Percentiles rank a stretch among this genome's conserved stretches.
These are phyloP conservation scores for Forsythia suspensa DNA, from an alignment of 257 asterid species.

Conservation along the genomic window DNA sequence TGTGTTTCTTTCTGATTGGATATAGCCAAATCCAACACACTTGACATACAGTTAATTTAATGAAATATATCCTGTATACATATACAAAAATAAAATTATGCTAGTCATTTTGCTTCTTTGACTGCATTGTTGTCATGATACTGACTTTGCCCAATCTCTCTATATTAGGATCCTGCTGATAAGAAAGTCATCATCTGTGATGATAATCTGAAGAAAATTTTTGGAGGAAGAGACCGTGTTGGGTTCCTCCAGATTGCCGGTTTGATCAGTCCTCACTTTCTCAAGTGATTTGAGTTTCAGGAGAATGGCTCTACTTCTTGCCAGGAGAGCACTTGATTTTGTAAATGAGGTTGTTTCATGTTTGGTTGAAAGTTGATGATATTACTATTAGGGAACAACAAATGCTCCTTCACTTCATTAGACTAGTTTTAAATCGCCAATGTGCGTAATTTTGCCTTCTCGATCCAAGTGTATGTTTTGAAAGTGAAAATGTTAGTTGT, in stretches of 20 bases:
- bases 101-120: background rate
- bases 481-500: constrained; percentile 18
- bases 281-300: constrained; percentile 31
- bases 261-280: constrained; percentile 81
- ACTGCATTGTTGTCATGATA: background rate
- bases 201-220: constrained; percentile 80
- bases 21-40: background rate
- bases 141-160: background rate
- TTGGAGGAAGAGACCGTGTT: constrained; percentile 67
- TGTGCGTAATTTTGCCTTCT: constrained; percentile 31
- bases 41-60: background rate
- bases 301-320: constrained; percentile 15
- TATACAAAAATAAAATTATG: background rate
- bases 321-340: constrained; percentile 23
- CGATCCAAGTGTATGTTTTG: constrained; percentile 17
- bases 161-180: constrained; percentile 72
- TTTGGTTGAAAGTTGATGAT: background rate
- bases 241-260: constrained; percentile 97
- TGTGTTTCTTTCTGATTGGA: background rate
- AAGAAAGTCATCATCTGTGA: constrained; percentile 84
- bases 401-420: background rate
- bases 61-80: background rate
- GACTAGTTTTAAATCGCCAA: constrained; percentile 13
- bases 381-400: background rate
- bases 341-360: constrained; percentile 28